These are phyloP conservation scores for Rhodotorula graminis DNA, from an alignment of 768 basidiomycete genomes.

Conservation along the genomic window DNA sequence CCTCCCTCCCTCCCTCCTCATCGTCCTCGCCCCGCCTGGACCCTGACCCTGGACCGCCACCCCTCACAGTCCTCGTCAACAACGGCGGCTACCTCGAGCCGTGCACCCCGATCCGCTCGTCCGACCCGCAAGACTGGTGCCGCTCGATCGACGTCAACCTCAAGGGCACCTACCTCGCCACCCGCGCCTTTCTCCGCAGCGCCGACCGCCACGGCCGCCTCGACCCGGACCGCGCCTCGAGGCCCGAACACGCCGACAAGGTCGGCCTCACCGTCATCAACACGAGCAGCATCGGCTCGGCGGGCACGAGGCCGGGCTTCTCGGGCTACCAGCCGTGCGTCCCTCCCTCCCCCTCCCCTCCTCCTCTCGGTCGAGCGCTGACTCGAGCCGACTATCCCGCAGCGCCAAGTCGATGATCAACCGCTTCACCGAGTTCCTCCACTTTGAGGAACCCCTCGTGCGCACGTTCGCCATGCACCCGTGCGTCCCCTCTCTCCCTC, in stretches of 20 bases:
- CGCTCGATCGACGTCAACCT: slow-evolving; percentile 7
- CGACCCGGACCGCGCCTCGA: background rate
- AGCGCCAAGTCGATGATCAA: slow-evolving; percentile 13
- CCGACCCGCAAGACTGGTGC: slow-evolving; percentile 9
- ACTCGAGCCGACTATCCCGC: background rate
- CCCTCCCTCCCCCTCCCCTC: no score
- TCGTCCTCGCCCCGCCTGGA: background rate
- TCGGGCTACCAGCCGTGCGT: slow-evolving; percentile 12
- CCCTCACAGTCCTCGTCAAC: slow-evolving; percentile 22
- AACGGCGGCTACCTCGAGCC: slow-evolving; percentile 29
- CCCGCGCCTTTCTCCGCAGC: slow-evolving; percentile 24
- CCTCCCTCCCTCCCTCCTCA: background rate
- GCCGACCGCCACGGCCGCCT: background rate
- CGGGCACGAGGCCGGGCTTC: slow-evolving; percentile 2
- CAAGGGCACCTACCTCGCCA: slow-evolving; percentile 21
- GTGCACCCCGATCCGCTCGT: slow-evolving; percentile 7
- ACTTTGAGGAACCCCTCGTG: slow-evolving; percentile 23
- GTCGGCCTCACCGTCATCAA: slow-evolving; percentile 10
- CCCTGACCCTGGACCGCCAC: no score
- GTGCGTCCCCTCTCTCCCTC: background rate
- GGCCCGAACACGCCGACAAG: background rate
- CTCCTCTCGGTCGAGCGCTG: background rate
- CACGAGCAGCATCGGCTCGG: slow-evolving; percentile 7
- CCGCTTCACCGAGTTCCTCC: slow-evolving; percentile 26
- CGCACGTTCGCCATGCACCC: slow-evolving; percentile 25